Evolutionary conservation across 2,329 filamentous ascomycete species (phyloP).

Genomic region (Xylaria arbuscula): DNA sequence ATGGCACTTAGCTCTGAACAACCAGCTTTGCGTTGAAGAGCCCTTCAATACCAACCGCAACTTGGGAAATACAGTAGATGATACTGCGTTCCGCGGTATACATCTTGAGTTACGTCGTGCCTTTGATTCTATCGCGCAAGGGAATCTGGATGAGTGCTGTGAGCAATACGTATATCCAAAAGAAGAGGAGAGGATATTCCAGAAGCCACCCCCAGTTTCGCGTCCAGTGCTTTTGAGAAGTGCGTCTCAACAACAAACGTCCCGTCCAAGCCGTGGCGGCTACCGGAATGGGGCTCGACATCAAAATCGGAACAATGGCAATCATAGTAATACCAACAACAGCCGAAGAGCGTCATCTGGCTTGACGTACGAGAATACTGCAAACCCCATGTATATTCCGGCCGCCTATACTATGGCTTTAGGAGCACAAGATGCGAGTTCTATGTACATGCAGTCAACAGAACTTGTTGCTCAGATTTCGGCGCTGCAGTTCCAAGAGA

Average conservation of each 20-base stretch:
- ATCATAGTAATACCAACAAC: constrained; percentile 49
- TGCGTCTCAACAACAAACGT: constrained; percentile 68
- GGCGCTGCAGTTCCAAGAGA: constrained; percentile 60
- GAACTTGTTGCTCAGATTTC: constrained; percentile 58
- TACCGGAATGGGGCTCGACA: constrained; percentile 61
- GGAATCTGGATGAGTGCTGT: constrained; percentile 84
- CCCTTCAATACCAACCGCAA: constrained; percentile 93
- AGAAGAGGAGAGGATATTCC: constrained; percentile 75
- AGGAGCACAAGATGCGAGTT: constrained; percentile 58
- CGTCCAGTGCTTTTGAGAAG: constrained; percentile 69
- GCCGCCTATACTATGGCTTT: constrained; percentile 55
- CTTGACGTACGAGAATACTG: constrained; percentile 62
- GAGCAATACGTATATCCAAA: constrained; percentile 89
- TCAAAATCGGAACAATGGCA: constrained; percentile 55
- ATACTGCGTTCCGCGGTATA: constrained; percentile 90
- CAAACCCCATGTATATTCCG: constrained; percentile 54
- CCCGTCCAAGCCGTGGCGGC: constrained; percentile 60
- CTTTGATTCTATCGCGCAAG: constrained; percentile 82
- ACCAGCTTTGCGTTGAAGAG: constrained; percentile 93
- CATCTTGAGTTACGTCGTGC: constrained; percentile 90
- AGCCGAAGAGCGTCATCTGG: constrained; percentile 65
- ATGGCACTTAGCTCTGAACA: constrained; percentile 84
- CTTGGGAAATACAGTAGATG: constrained; percentile 94
- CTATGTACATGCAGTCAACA: constrained; percentile 60
- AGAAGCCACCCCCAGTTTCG: constrained; percentile 65